These are phyloP conservation scores for Saccharomycopsis fibuligera DNA, from an alignment of 805 yeast species.

Conservation along the genomic window DNA sequence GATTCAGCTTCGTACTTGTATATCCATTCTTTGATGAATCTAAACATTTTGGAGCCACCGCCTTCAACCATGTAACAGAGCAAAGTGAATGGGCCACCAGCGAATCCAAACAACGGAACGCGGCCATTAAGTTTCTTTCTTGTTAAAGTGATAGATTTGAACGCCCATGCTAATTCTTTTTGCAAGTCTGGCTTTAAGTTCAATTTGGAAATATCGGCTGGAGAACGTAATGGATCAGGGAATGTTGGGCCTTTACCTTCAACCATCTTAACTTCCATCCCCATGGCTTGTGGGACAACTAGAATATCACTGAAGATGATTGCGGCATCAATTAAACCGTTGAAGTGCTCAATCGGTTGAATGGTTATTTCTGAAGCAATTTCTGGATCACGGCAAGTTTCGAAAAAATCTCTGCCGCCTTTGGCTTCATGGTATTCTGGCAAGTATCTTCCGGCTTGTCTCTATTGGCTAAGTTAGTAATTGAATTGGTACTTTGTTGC, in stretches of 20 bases:
- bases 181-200: slow-evolving; percentile 62
- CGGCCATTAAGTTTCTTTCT: slow-evolving; percentile 79
- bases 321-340: slow-evolving; percentile 91
- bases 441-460: slow-evolving; percentile 92
- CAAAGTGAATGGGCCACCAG: slow-evolving; percentile 98
- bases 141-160: slow-evolving; percentile 88
- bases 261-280: slow-evolving; percentile 87
- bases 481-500: too few relatives aligned
- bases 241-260: slow-evolving; percentile 95
- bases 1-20: slow-evolving; percentile 71
- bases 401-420: slow-evolving; percentile 82
- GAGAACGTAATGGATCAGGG: slow-evolving; percentile 76
- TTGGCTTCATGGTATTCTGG: slow-evolving; percentile 92
- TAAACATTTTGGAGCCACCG: slow-evolving; percentile 86
- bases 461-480: too few relatives aligned
- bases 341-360: slow-evolving; percentile 87
- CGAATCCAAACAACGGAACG: slow-evolving; percentile 91
- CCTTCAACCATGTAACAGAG: slow-evolving; percentile 98
- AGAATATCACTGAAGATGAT: slow-evolving; percentile 92
- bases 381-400: slow-evolving; percentile 92
- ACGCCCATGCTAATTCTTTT: slow-evolving; percentile 87
- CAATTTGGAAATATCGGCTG: slow-evolving; percentile 57
- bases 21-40: slow-evolving; percentile 90
- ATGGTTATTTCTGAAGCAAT: slow-evolving; percentile 90
- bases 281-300: slow-evolving; percentile 98